Conservation (phyloP, 2,329 filamentous ascomycete genomes). For the Daldinia sp. region DNA sequence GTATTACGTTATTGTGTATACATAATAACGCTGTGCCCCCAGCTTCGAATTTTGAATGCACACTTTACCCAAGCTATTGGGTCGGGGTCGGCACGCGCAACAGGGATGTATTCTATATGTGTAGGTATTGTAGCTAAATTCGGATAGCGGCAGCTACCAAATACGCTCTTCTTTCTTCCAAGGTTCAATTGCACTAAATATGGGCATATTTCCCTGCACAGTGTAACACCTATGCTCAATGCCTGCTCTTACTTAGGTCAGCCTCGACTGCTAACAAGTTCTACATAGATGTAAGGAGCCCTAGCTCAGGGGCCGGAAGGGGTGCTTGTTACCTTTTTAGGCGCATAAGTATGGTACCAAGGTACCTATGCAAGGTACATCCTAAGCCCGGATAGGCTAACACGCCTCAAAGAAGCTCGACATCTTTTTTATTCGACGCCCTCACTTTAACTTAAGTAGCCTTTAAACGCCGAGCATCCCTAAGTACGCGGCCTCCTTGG, state of each 20-base stretch:
- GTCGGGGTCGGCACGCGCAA: conserved; percentile 13
- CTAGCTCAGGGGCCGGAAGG: background rate
- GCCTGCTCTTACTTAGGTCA: background rate
- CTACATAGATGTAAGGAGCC: background rate
- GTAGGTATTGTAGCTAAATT: background rate
- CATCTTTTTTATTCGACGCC: conserved; percentile 27
- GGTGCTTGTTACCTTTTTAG: background rate
- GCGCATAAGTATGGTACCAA: background rate
- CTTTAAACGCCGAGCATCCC: conserved; percentile 20
- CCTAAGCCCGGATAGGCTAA: conserved; percentile 18
- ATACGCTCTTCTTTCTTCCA: background rate
- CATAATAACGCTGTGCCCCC: background rate
- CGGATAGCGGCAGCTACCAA: conserved; percentile 1
- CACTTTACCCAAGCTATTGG: conserved; percentile 17
- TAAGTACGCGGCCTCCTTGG: conserved; percentile 10
- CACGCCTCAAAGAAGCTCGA: conserved; percentile 14
- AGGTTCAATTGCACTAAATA: background rate
- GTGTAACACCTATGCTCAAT: background rate
- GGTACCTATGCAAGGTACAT: conserved; percentile 17
- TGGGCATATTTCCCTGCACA: background rate
- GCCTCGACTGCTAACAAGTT: background rate
- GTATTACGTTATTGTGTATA: too few species aligned
- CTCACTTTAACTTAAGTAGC: conserved; percentile 7
- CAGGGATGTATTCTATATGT: background rate
- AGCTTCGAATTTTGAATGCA: background rate